These are phyloP conservation scores for Tetragonia tetragonoides DNA, from an alignment of 148 eudicot genomes.

Conservation along the genomic window DNA sequence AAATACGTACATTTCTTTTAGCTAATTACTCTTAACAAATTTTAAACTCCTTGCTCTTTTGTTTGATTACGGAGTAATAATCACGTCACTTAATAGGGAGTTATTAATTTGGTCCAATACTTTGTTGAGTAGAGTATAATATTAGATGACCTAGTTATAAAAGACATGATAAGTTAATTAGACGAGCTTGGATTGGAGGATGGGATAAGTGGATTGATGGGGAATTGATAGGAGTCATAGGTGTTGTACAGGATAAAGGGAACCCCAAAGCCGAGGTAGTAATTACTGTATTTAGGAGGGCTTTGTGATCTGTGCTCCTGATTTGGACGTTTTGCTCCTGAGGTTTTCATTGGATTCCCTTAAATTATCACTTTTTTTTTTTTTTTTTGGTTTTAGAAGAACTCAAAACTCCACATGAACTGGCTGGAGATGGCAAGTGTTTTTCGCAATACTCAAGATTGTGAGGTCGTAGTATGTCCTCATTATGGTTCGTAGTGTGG, in stretches of 20 bases:
- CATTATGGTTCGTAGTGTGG: slow-evolving; percentile 24
- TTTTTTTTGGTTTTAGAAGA: neutral
- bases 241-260: slow-evolving; percentile 15
- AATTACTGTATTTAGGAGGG: neutral
- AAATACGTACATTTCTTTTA: too few relatives aligned
- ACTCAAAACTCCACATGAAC: slow-evolving; percentile 17
- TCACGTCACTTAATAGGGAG: too few relatives aligned
- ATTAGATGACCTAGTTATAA: too few relatives aligned
- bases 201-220: neutral
- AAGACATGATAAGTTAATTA: neutral
- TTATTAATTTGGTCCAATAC: too few relatives aligned
- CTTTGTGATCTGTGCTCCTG: slow-evolving; percentile 13
- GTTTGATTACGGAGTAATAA: too few relatives aligned
- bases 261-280: slow-evolving; percentile 7
- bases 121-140: too few relatives aligned
- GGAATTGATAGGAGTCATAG: slow-evolving; percentile 27
- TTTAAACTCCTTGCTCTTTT: too few relatives aligned
- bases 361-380: neutral
- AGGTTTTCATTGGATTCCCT: slow-evolving; percentile 29
- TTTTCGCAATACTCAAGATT: slow-evolving; percentile 25
- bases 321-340: slow-evolving; percentile 20
- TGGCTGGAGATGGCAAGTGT: slow-evolving; percentile 20
- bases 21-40: too few relatives aligned
- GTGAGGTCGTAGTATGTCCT: slow-evolving; percentile 6
- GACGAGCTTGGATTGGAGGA: neutral